phyloP scores from a whole-genome alignment of 768 basidiomycete species.

The Podaxis mareebaensis region DNA sequence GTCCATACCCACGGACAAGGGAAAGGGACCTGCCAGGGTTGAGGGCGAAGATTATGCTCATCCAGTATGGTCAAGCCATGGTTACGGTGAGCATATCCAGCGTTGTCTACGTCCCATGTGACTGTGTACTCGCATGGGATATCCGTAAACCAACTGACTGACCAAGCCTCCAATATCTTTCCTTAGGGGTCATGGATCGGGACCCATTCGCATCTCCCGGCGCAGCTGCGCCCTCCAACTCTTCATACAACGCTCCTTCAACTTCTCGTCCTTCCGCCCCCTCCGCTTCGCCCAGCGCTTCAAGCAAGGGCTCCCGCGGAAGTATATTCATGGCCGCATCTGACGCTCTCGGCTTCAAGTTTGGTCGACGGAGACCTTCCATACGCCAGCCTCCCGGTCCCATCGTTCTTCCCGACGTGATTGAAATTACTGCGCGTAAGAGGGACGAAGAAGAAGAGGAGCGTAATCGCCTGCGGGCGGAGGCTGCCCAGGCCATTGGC shows the following conservation, averaged over 20 bases:
- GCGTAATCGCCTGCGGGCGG: conserved; percentile 71
- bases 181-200: conserved; percentile 8
- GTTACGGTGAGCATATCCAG: conserved; percentile 1
- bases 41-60: neutral
- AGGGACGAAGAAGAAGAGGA: conserved; percentile 70
- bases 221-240: conserved; percentile 22
- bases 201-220: conserved; percentile 27
- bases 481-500: conserved; percentile 77
- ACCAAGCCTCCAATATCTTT: neutral
- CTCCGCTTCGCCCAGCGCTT: conserved; percentile 20
- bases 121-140: neutral
- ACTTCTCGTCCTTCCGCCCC: conserved; percentile 22
- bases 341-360: conserved; percentile 49
- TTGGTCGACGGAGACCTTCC: conserved; percentile 46
- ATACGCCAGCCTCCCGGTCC: conserved; percentile 37
- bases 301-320: conserved; percentile 36
- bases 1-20: conserved; percentile 31
- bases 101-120: neutral
- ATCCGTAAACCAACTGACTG: neutral
- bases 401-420: conserved; percentile 63
- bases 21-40: conserved; percentile 28
- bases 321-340: conserved; percentile 56
- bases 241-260: conserved; percentile 11
- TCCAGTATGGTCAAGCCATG: conserved; percentile 1
- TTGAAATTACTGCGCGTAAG: conserved; percentile 63